These are phyloP conservation scores for Hypoxylon sp. DNA, from an alignment of 2,329 filamentous ascomycete species.

Conservation along the genomic window DNA sequence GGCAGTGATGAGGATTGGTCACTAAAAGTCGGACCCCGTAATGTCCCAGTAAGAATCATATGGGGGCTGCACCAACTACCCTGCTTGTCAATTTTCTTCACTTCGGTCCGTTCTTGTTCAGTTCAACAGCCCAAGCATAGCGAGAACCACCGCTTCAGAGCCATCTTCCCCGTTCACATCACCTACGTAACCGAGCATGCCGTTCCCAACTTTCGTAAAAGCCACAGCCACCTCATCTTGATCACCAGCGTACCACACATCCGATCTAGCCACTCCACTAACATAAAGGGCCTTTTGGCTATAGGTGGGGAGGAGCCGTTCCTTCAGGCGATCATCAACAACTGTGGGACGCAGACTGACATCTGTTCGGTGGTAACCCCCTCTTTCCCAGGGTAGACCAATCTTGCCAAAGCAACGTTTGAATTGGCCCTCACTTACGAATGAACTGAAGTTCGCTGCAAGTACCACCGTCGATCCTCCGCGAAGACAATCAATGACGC, in stretches of 20 bases:
- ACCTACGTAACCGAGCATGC: slow-evolving; percentile 49
- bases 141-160: slow-evolving; percentile 43
- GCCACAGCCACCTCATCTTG: slow-evolving; percentile 43
- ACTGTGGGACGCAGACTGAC: slow-evolving; percentile 42
- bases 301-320: slow-evolving; percentile 41
- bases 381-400: slow-evolving; percentile 47
- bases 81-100: slow-evolving; percentile 8
- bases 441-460: slow-evolving; percentile 15
- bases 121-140: slow-evolving; percentile 48
- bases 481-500: slow-evolving; percentile 16
- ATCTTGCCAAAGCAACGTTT: slow-evolving; percentile 40
- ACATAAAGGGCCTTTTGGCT: slow-evolving; percentile 47
- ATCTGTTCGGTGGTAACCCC: slow-evolving; percentile 33
- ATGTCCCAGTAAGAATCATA: slow-evolving; percentile 1
- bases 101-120: slow-evolving; percentile 6
- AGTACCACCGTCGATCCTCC: slow-evolving; percentile 18
- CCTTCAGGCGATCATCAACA: slow-evolving; percentile 31
- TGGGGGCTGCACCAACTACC: background rate
- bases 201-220: slow-evolving; percentile 45
- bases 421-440: slow-evolving; percentile 6
- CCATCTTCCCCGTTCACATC: slow-evolving; percentile 47
- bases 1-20: slow-evolving; percentile 4
- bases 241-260: slow-evolving; percentile 42
- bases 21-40: slow-evolving; percentile 1
- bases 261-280: slow-evolving; percentile 35